phyloP scores from a whole-genome alignment of 805 yeast species.

The Ogataea naganishii region DNA sequence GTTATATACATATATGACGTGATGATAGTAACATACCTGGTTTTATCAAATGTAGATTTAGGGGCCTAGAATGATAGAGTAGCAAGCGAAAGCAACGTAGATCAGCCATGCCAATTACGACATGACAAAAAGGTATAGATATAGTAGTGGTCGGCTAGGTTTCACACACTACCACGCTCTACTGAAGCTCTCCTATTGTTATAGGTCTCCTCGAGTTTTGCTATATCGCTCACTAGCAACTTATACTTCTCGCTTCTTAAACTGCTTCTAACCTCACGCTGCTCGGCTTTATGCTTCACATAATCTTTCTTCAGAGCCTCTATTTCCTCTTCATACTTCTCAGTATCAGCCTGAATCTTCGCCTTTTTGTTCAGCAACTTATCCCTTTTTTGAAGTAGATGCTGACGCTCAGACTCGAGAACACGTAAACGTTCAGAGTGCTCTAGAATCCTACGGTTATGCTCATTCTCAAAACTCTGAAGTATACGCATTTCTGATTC shows the following conservation, averaged over 20 bases:
- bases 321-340: slow-evolving; percentile 15
- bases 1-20: too few species aligned
- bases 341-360: slow-evolving; percentile 19
- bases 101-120: too few species aligned
- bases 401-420: slow-evolving; percentile 21
- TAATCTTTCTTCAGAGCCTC: slow-evolving; percentile 17
- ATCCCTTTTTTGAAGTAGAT: slow-evolving; percentile 24
- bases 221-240: slow-evolving; percentile 14
- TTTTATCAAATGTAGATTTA: too few species aligned
- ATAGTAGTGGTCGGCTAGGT: too few species aligned
- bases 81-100: too few species aligned
- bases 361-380: slow-evolving; percentile 21
- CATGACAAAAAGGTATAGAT: too few species aligned
- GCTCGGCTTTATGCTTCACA: slow-evolving; percentile 12
- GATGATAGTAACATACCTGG: too few species aligned
- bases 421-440: slow-evolving; percentile 14
- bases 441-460: slow-evolving; percentile 15
- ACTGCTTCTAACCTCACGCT: slow-evolving; percentile 13
- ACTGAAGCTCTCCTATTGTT: too few species aligned
- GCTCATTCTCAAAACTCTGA: slow-evolving; percentile 21
- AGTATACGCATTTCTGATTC: slow-evolving; percentile 26
- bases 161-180: too few species aligned
- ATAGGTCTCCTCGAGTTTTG: slow-evolving; percentile 15
- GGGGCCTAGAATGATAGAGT: too few species aligned
- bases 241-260: slow-evolving; percentile 17